These are phyloP conservation scores for Ustilago bromivora DNA, from an alignment of 1,284 basidiomycete species.

Conservation along the genomic window DNA sequence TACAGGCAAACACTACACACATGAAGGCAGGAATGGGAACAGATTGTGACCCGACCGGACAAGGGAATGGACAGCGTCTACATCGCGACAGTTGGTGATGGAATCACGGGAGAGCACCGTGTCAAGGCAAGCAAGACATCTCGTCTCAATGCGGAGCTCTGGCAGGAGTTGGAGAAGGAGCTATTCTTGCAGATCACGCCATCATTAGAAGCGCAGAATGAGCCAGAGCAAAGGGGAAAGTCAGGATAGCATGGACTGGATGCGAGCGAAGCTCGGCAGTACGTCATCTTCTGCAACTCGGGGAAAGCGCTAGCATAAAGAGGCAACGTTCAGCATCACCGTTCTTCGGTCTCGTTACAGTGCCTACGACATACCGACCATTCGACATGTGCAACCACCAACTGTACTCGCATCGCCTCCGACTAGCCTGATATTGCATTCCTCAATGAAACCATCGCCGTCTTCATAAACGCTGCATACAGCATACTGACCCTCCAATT, in stretches of 20 bases:
- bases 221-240: background rate
- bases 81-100: background rate
- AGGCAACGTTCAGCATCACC: background rate
- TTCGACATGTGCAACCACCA: background rate
- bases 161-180: background rate
- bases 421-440: no score
- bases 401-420: background rate
- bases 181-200: background rate
- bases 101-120: background rate
- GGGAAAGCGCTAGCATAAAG: background rate
- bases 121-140: background rate
- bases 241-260: background rate
- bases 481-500: conserved; percentile 13
- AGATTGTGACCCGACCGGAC: background rate
- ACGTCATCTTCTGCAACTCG: background rate
- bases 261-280: background rate
- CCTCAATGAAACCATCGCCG: background rate
- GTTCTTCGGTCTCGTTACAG: background rate
- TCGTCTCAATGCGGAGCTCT: background rate
- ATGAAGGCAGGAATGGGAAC: background rate
- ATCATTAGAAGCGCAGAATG: background rate
- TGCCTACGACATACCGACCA: background rate
- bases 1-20: background rate
- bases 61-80: background rate
- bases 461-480: background rate